These are phyloP conservation scores for Melaleuca quinquenervia DNA, from an alignment of 345 rosid genomes.

Conservation along the genomic window DNA sequence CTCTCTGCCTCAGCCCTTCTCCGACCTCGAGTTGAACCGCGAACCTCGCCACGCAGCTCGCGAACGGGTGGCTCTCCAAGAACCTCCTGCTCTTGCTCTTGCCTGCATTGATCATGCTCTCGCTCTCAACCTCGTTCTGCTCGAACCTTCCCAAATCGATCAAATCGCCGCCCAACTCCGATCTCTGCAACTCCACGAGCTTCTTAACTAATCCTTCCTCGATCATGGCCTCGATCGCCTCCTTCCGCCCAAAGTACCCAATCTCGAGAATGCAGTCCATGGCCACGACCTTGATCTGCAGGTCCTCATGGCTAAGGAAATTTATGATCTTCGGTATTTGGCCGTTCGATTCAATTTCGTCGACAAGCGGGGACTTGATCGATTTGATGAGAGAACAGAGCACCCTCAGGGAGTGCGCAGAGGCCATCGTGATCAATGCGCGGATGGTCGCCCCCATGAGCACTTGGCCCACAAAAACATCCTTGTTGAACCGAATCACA, in stretches of 20 bases:
- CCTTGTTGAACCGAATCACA: conserved; percentile 55
- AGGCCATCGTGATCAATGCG: conserved; percentile 27
- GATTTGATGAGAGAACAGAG: conserved; percentile 29
- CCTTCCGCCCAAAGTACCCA: conserved; percentile 57
- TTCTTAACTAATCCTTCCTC: conserved; percentile 27
- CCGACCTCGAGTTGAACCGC: conserved; percentile 71
- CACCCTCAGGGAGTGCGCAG: conserved; percentile 24
- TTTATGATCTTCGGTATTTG: conserved; percentile 30
- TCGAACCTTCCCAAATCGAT: conserved; percentile 27
- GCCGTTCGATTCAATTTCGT: conserved; percentile 36
- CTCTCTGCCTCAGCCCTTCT: conserved; percentile 63
- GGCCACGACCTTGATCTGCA: conserved; percentile 19
- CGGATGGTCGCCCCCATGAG: conserved; percentile 29
- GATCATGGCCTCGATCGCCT: conserved; percentile 47
- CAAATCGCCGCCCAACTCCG: conserved; percentile 47
- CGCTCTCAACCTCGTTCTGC: neutral
- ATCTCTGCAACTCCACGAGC: conserved; percentile 52
- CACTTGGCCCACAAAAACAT: conserved; percentile 60
- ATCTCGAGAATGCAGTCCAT: conserved; percentile 54
- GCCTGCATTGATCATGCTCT: neutral
- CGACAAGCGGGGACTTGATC: conserved; percentile 54
- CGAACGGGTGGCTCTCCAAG: conserved; percentile 44
- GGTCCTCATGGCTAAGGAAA: conserved; percentile 31
- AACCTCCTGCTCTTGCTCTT: conserved; percentile 14
- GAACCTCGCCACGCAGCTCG: conserved; percentile 60